Evolutionary conservation across 805 yeast species (phyloP).

Genomic region (Candida sonorensis): DNA sequence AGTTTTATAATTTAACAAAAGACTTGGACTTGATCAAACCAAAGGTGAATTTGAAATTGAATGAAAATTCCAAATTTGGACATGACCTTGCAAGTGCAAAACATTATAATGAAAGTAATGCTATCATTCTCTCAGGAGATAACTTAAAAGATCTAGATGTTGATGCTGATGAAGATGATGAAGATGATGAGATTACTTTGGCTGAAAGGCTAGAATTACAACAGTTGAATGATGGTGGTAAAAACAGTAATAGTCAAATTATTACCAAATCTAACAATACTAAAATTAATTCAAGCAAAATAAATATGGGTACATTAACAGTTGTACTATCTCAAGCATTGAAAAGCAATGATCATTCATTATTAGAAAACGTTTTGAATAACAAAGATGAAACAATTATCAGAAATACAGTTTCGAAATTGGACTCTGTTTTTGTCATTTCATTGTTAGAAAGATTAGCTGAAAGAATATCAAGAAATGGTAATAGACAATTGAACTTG

Average conservation of each 20-base stretch:
- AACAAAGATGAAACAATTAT: conserved; percentile 45
- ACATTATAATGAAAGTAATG: conserved; percentile 53
- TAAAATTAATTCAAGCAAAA: background rate
- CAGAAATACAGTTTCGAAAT: conserved; percentile 41
- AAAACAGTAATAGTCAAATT: too few relatives aligned
- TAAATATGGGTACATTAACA: conserved; percentile 69
- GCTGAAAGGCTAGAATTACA: conserved; percentile 46
- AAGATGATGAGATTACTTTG: conserved; percentile 28
- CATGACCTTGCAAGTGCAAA: conserved; percentile 49
- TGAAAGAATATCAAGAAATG: conserved; percentile 45
- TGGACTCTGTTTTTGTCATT: conserved; percentile 44
- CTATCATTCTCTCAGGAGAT: conserved; percentile 57
- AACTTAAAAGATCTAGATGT: conserved; percentile 51
- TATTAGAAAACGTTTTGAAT: conserved; percentile 75
- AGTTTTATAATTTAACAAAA: conserved; percentile 19
- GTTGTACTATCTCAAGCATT: conserved; percentile 85
- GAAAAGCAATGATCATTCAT: conserved; percentile 75
- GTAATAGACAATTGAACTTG: conserved; percentile 41
- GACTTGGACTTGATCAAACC: conserved; percentile 28
- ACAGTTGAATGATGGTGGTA: conserved; percentile 1
- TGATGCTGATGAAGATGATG: conserved; percentile 26
- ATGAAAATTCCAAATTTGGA: conserved; percentile 38
- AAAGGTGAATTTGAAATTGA: conserved; percentile 33
- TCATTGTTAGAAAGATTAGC: conserved; percentile 44
- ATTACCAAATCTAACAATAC: conserved; percentile 22